Base-by-base conservation (phyloP, 2,329 filamentous ascomycete species). In the Aschersonia sp. region DNA sequence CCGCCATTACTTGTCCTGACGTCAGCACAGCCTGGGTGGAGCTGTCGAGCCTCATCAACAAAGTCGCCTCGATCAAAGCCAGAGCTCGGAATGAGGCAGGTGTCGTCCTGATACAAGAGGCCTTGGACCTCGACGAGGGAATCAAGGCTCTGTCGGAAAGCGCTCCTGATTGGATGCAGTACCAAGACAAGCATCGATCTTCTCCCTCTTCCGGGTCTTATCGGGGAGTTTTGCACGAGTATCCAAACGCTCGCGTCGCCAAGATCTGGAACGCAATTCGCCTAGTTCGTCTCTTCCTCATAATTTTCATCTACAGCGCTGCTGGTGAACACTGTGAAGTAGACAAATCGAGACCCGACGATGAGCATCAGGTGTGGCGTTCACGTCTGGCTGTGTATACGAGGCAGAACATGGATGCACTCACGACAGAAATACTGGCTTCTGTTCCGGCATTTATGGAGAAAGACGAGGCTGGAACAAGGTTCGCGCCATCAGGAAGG, bases 231-330 rank as follows among this genome's bases (percentile, higher is more conserved):
- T 12, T 51, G 5, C 51, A 55, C 14, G 47, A 42, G 4, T 59
- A 59, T 35, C 51, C 54, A 5, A 52, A 31, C 4, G 45, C 50
- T 5, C 49, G 50, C n/a, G 44, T 53, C 9, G 50, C 53, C 8
- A 57, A 56, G 32, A 45, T 55, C n/a, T 58, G 55, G 56, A 59
- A 55, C 41, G 52, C 56, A 0, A 32, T 58, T 7, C 55, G 56
- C 5, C 52, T 58, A 45, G 45, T 58, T 7, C 54, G 56, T 5
- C 48, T 55, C n/a, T 56, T 58, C 9, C 50, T 59, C 8, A 51
- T 55, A 32, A 49, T 51, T 7, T 49, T 54, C 32, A 48, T 56
- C 4, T 50, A 42, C 43, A 31, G 44, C 4, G 46, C 50, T 9
- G 43, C 43, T 37, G 40, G 49, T 2, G 43, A 45, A 5, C 22